Evolutionary conservation across 345 rosid species (phyloP).

Genomic region (Aquilaria malaccensis): DNA sequence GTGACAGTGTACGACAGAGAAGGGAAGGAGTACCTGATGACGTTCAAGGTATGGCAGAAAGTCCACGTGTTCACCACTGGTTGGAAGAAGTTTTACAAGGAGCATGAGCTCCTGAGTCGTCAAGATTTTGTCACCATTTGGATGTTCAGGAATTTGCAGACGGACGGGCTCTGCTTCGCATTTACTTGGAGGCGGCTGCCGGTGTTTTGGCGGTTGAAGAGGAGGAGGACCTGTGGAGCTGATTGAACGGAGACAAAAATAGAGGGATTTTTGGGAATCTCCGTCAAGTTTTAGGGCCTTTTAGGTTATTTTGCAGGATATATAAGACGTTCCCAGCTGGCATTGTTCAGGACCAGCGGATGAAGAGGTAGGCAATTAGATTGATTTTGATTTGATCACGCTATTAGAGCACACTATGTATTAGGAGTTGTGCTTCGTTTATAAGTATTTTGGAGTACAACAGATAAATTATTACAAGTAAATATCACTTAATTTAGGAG

Average conservation of each 20-base stretch:
- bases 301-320: not conserved
- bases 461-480: too few relatives aligned
- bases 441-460: too few relatives aligned
- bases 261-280: too few relatives aligned
- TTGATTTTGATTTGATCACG: too few relatives aligned
- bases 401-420: too few relatives aligned
- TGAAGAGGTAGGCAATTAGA: not conserved
- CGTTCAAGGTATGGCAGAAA: not conserved
- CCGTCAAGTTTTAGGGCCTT: too few relatives aligned
- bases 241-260: too few relatives aligned
- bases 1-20: constrained; percentile 6
- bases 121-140: constrained; percentile 12
- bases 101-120: not conserved
- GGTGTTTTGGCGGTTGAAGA: not conserved
- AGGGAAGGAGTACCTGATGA: constrained; percentile 8
- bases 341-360: constrained; percentile 4
- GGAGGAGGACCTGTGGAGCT: not conserved
- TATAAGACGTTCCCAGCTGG: constrained; percentile 11
- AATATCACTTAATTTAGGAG: too few relatives aligned
- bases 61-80: constrained; percentile 4
- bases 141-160: not conserved
- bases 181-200: constrained; percentile 2
- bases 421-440: too few relatives aligned
- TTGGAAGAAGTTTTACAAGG: not conserved
- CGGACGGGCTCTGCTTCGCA: not conserved